Evolutionary conservation across 176 grass and related monocot species (phyloP), one percentile per base, ranked within the genome.

Genomic region (Carex kokanica): DNA sequence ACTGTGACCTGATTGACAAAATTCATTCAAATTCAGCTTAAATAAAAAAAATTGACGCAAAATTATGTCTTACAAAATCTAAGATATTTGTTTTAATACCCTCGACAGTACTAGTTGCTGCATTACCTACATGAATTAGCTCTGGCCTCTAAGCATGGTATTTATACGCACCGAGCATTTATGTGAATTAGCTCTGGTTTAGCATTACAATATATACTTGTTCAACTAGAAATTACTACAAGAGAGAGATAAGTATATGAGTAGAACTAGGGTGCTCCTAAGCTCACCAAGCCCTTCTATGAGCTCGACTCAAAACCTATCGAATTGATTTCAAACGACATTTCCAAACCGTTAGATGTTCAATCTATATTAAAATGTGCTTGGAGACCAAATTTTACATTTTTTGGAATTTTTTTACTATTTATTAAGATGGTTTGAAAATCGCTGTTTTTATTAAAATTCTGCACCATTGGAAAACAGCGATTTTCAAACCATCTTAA

Each of bases 1-100:
- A 94, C 93, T 49, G 75, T 85, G 25, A 94, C 90, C 90, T 91
- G 86, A 18, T 55, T 91, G 86, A 18, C 41, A 61, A 64, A 57
- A 82, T 79, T 27, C 16, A 23, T 57, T 23, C 5, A 36, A 11
- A 56, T 64, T 45, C 20, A 81, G 25, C 31, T 83, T 14, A 73
- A 12, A 24, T 45, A 72, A 4, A 83, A 40, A 25, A 86, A 59
- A 59, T 38, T 41, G 11, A 59, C 5, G n/a, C 18, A 21, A 60
- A n/a, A 9, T 60, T 8, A 60, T 60, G 58, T 60, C 1, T 60
- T 11, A 60, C n/a, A 60, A 60, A 61, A 61, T 47, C 2, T 64
- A 24, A 24, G 8, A 29, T 24, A 25, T 64, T 64, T 27, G 0
- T 64, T 64, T 29, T 64, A 21, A 60, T 21, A 21, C 7, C 18